Conservation (phyloP, 73 alveolate species). For the Stentor roeselii region DNA sequence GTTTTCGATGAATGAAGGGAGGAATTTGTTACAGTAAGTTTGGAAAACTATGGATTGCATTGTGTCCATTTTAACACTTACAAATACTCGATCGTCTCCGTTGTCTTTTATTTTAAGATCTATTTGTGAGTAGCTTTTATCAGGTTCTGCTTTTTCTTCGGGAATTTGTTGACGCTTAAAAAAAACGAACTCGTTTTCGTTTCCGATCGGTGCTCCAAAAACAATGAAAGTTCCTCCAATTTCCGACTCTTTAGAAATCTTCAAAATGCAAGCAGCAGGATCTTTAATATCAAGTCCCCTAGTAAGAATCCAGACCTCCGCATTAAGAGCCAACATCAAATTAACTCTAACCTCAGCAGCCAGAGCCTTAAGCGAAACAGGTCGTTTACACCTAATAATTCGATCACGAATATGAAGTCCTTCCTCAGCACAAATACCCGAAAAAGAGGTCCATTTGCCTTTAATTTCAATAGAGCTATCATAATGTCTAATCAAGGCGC, state of each 20-base stretch:
- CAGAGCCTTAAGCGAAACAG: not conserved
- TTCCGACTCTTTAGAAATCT: conserved; percentile 20
- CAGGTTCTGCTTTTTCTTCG: not conserved
- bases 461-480: not conserved
- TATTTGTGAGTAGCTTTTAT: not conserved
- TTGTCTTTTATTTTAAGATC: conserved; percentile 22
- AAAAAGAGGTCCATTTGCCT: not conserved
- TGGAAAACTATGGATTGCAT: not conserved
- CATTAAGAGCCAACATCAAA: not conserved
- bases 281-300: conserved; percentile 22
- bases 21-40: conserved; percentile 2
- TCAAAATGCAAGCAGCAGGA: conserved; percentile 6
- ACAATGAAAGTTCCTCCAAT: not conserved
- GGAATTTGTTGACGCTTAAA: conserved; percentile 29
- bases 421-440: not conserved
- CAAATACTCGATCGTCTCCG: conserved; percentile 27
- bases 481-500: not conserved
- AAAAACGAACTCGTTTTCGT: conserved; percentile 12
- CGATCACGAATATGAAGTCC: not conserved
- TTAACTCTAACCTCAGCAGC: not conserved
- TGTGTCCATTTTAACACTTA: not conserved
- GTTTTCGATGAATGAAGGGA: not conserved
- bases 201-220: conserved; percentile 22
- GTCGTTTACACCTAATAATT: conserved; percentile 12
- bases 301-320: not conserved